These are phyloP conservation scores for Parachaetomium inaequale DNA, from an alignment of 495 filamentous ascomycete genomes.

Conservation along the genomic window DNA sequence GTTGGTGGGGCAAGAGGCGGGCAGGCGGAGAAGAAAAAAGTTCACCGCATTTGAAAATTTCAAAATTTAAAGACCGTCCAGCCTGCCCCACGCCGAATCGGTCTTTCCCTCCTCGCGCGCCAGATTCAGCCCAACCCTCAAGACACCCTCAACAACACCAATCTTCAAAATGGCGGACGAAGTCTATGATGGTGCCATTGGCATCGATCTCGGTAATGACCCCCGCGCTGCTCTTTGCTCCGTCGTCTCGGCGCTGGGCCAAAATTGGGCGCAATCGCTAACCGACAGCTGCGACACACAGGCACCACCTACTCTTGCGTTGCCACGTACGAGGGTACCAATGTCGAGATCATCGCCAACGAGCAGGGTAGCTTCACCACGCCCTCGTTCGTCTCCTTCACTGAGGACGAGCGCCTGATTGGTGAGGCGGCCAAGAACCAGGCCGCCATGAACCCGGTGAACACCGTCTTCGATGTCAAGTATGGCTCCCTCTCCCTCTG, in stretches of 20 bases:
- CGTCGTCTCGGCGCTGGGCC: not conserved
- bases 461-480: slow-evolving; percentile 99
- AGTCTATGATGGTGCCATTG: slow-evolving; percentile 98
- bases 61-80: slow-evolving; percentile 27
- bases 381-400: slow-evolving; percentile 98
- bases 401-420: slow-evolving; percentile 95
- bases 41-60: slow-evolving; percentile 36
- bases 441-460: slow-evolving; percentile 95
- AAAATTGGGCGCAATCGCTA: slow-evolving; percentile 14
- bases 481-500: slow-evolving; percentile 35
- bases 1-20: slow-evolving; percentile 25
- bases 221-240: not conserved
- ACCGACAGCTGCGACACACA: slow-evolving; percentile 34
- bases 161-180: slow-evolving; percentile 69
- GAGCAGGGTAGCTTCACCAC: slow-evolving; percentile 99
- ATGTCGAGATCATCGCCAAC: slow-evolving; percentile 99
- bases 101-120: slow-evolving; percentile 25
- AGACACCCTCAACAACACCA: slow-evolving; percentile 19
- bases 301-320: slow-evolving; percentile 99
- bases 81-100: slow-evolving; percentile 36
- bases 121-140: slow-evolving; percentile 29
- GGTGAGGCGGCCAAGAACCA: slow-evolving; percentile 99
- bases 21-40: slow-evolving; percentile 27
- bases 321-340: slow-evolving; percentile 97
- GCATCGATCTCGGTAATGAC: slow-evolving; percentile 93